Evolutionary conservation across 495 filamentous ascomycete species (phyloP).

Genomic region (Saxophila tyrrhenica): DNA sequence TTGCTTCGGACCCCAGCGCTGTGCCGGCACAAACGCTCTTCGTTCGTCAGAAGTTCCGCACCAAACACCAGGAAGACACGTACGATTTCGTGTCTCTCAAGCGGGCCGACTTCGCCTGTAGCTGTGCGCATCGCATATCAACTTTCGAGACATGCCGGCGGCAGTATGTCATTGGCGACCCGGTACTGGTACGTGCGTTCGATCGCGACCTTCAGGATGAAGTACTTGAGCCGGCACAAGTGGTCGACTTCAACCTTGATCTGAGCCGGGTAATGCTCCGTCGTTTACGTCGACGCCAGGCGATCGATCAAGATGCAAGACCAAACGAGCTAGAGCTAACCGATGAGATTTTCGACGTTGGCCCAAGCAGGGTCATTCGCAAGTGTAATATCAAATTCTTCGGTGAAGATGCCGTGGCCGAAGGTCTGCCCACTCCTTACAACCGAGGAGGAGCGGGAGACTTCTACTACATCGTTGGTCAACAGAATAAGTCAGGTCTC

Average conservation of each 20-base stretch:
- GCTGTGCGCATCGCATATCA: constrained; percentile 4
- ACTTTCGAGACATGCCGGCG: constrained; percentile 7
- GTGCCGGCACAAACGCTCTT: constrained; percentile 41
- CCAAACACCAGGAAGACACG: constrained; percentile 24
- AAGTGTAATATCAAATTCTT: constrained; percentile 51
- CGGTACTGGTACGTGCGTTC: constrained; percentile 36
- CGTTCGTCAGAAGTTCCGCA: constrained; percentile 54
- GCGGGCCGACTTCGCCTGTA: constrained; percentile 32
- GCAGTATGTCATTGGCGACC: constrained; percentile 40
- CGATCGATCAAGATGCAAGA: constrained; percentile 17
- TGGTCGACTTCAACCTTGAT: constrained; percentile 36
- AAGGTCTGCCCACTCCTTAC: constrained; percentile 50
- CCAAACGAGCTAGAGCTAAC: constrained; percentile 60
- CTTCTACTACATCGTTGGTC: constrained; percentile 46
- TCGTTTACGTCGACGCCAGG: constrained; percentile 31
- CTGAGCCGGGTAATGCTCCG: constrained; percentile 31
- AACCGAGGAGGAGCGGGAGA: constrained; percentile 50
- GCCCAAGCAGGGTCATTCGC: constrained; percentile 34
- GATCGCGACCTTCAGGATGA: neutral
- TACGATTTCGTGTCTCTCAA: constrained; percentile 44
- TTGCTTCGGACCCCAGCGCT: constrained; percentile 32
- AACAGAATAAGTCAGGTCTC: constrained; percentile 2
- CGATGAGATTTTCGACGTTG: constrained; percentile 32
- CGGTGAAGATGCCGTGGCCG: constrained; percentile 20
- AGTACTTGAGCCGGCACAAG: constrained; percentile 43